Evolutionary conservation across 1,284 basidiomycete species (phyloP).

Genomic region (Ganoderma sp.): DNA sequence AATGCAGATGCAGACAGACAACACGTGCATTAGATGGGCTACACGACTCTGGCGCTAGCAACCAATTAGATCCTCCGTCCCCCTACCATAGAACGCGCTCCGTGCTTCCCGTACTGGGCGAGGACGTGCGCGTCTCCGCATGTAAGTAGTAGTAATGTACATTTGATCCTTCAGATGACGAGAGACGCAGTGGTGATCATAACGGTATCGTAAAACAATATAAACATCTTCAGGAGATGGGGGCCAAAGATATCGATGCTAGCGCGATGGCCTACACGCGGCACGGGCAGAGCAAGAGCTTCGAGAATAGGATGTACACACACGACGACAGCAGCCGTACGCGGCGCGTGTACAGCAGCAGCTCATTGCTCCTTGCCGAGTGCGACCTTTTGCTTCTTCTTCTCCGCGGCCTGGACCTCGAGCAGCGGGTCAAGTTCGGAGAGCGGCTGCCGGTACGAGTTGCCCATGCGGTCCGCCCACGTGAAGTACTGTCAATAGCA

Average conservation of each 20-base stretch:
- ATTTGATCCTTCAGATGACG: slow-evolving; percentile 21
- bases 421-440: slow-evolving; percentile 86
- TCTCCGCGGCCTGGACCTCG: slow-evolving; percentile 54
- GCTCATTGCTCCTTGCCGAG: slow-evolving; percentile 33
- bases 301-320: neutral
- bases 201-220: slow-evolving; percentile 22
- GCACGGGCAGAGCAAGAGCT: neutral
- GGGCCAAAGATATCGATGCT: neutral
- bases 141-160: slow-evolving; percentile 27
- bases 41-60: slow-evolving; percentile 18
- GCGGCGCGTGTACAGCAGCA: neutral
- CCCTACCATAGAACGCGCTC: slow-evolving; percentile 19
- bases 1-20: neutral
- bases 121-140: neutral
- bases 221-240: slow-evolving; percentile 10
- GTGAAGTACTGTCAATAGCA: slow-evolving; percentile 81
- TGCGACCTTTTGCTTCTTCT: slow-evolving; percentile 29
- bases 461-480: slow-evolving; percentile 86
- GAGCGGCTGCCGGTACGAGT: slow-evolving; percentile 88
- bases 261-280: neutral
- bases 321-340: neutral
- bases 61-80: slow-evolving; percentile 21
- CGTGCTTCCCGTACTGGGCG: neutral
- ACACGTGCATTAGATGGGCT: slow-evolving; percentile 26
- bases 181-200: slow-evolving; percentile 8